These are phyloP conservation scores for Neospora caninum DNA, from an alignment of 169 alveolate species.

Conservation along the genomic window DNA sequence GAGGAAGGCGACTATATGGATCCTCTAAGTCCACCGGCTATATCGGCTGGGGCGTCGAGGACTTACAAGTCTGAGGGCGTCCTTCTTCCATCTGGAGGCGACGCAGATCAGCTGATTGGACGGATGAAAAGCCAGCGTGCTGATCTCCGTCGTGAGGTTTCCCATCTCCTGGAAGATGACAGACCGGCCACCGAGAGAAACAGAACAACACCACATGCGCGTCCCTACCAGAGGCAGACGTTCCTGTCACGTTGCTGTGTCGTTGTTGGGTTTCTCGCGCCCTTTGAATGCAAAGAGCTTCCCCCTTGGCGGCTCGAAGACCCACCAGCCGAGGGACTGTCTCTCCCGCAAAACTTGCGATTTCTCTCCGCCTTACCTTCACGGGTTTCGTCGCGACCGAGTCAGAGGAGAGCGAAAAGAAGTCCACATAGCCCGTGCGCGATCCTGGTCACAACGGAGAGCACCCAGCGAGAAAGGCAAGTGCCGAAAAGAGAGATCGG, in stretches of 20 bases:
- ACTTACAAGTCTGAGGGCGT: constrained; percentile 78
- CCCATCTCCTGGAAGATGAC: constrained; percentile 77
- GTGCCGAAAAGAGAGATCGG: neutral
- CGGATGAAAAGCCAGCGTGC: constrained; percentile 78
- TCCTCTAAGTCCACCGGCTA: neutral
- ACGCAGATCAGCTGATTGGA: constrained; percentile 77
- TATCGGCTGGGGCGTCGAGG: neutral
- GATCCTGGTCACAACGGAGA: neutral
- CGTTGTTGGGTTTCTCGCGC: no score
- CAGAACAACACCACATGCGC: no score
- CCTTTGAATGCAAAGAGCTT: no score
- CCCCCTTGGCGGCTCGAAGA: no score
- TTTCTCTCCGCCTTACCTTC: neutral
- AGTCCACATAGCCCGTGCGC: neutral
- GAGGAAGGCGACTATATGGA: no score
- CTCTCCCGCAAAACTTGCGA: no score
- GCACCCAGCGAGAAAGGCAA: neutral
- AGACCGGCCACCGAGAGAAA: no score
- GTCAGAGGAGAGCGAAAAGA: constrained; percentile 5
- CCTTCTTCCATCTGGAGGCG: constrained; percentile 87
- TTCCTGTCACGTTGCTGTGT: no score
- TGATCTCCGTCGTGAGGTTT: constrained; percentile 86
- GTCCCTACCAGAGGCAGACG: no score
- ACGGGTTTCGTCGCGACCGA: neutral
- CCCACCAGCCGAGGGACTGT: no score